Evolutionary conservation across 345 rosid genomes (phyloP), one percentile per base, ranked within the genome.

Genomic region (Salix koriyanagi): DNA sequence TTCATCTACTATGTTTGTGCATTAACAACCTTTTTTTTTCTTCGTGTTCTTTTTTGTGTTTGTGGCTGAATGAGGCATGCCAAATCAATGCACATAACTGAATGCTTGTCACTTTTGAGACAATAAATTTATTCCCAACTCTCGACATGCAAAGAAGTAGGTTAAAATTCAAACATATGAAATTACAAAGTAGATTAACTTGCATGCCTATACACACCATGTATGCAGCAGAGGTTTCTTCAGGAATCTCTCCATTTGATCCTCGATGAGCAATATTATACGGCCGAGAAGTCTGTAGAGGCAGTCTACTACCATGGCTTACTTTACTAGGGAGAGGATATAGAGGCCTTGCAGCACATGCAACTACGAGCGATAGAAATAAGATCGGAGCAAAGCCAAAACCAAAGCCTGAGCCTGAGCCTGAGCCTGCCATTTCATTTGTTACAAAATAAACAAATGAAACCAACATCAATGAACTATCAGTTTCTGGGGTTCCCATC

Each of bases 181-280:
- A 6, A 12, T 1, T 13, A 14, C 14, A 23, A 19, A 32, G 21
- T 68, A 42, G 60, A 5, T 56, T 39, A 10, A 36, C 26, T 23
- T 36, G 37, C 44, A 46, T 12, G 48, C 34, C 52, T 15, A 73
- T 54, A 71, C 67, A 68, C 77, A 93, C 98, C 94, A 85, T 67
- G 85, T 96, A 96, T 32, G 99, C 92, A 78, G 91, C 88, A 77
- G 91, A 90, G 70, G 97, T 93, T 90, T 91, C 98, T 90, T 96
- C 97, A 34, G 99, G 98, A 62, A 96, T 41, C 84, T 93, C 98
- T 71, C 99, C 98, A 77, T 93, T 93, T 32, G 96, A 90, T 83
- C 99, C 99, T 79, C 99, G 85, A 82, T 96, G 99, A 10, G 96
- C 98, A 76, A 96, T 77, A 70, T 96, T 96, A 76, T 85, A 96